Evolutionary conservation across 2,329 filamentous ascomycete species (phyloP).

Genomic region (Grosmannia clavigera): DNA sequence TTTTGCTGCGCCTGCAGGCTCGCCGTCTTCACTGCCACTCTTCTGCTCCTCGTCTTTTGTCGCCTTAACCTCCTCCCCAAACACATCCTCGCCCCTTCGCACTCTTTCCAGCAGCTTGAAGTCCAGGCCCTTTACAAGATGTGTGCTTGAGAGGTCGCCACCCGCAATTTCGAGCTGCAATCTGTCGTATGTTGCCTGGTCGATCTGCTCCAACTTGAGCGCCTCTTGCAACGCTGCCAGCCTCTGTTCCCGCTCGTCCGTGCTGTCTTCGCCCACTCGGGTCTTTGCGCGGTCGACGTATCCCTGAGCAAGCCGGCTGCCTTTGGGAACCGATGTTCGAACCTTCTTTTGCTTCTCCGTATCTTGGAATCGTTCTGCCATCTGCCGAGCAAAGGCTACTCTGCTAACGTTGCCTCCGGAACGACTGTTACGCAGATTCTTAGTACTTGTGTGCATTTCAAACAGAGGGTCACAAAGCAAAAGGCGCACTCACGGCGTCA

Average conservation of each 20-base stretch:
- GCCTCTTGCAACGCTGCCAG: constrained; percentile 71
- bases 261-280: constrained; percentile 31
- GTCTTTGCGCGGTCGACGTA: constrained; percentile 69
- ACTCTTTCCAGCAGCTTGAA: constrained; percentile 64
- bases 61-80: constrained; percentile 15
- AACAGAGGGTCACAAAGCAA: neutral
- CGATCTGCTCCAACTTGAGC: constrained; percentile 73
- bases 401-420: constrained; percentile 43
- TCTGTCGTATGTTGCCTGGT: constrained; percentile 64
- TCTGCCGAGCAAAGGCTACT: constrained; percentile 69
- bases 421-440: constrained; percentile 35
- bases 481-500: constrained; percentile 69
- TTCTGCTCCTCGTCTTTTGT: constrained; percentile 24
- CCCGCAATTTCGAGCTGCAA: constrained; percentile 67
- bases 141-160: constrained; percentile 67
- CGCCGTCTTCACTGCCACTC: constrained; percentile 16
- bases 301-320: constrained; percentile 63
- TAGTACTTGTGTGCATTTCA: neutral
- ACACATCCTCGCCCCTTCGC: constrained; percentile 56
- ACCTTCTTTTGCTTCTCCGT: constrained; percentile 55
- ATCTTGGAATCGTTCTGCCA: constrained; percentile 57
- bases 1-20: constrained; percentile 11
- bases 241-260: constrained; percentile 46
- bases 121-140: constrained; percentile 86
- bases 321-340: constrained; percentile 69